Evolutionary conservation across 495 filamentous ascomycete species (phyloP).

Genomic region (Penicillium silybi): DNA sequence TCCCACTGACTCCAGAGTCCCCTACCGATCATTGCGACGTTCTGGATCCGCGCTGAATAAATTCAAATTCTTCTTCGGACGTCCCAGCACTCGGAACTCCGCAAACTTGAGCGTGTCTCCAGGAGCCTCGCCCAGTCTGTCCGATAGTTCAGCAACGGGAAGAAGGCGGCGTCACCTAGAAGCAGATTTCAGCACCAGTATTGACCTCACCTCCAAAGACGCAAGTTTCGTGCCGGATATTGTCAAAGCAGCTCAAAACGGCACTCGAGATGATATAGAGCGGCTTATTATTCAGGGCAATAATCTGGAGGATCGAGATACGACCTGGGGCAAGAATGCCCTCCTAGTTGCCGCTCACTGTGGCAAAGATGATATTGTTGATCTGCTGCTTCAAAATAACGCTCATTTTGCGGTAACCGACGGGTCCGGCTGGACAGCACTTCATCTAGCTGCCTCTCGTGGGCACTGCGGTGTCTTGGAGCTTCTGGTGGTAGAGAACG

Average conservation of each 20-base stretch:
- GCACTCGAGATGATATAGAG: constrained; percentile 37
- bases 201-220: constrained; percentile 33
- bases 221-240: constrained; percentile 34
- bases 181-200: constrained; percentile 33
- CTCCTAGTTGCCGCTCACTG: constrained; percentile 47
- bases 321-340: constrained; percentile 34
- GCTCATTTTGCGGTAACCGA: constrained; percentile 35
- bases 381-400: constrained; percentile 33
- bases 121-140: constrained; percentile 8
- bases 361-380: constrained; percentile 41
- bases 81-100: constrained; percentile 20
- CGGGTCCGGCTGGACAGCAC: constrained; percentile 33
- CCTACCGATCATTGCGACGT: constrained; percentile 2
- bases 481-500: constrained; percentile 30
- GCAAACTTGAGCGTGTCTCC: constrained; percentile 2
- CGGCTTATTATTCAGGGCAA: constrained; percentile 34
- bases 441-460: constrained; percentile 43
- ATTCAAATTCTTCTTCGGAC: constrained; percentile 22
- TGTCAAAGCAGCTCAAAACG: constrained; percentile 39
- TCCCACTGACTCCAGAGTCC: constrained; percentile 23
- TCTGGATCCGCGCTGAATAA: constrained; percentile 19
- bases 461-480: constrained; percentile 36
- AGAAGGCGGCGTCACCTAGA: constrained; percentile 20
- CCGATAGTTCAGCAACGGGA: background rate
- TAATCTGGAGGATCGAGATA: constrained; percentile 38